Percentiles rank a stretch among this genome's conserved stretches.
These are phyloP conservation scores for Malassezia furfur DNA, from an alignment of 1,284 basidiomycete genomes.

Conservation along the genomic window DNA sequence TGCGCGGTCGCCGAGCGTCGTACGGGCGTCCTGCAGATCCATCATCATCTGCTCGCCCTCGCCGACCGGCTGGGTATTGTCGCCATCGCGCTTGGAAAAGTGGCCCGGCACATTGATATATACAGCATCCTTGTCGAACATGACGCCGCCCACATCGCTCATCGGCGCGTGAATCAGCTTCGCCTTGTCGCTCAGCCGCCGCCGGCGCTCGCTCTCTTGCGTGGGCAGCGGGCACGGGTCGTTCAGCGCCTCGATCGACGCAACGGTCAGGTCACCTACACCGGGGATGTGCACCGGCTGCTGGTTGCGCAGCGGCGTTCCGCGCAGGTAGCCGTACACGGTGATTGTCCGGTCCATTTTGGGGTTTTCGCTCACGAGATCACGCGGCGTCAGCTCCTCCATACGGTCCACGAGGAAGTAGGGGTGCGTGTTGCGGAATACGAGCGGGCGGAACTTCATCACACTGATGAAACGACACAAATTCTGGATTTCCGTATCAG, in stretches of 20 bases:
- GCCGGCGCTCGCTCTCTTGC: conserved; percentile 77
- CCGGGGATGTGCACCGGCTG: conserved; percentile 85
- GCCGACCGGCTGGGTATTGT: conserved; percentile 51
- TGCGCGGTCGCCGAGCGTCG: conserved; percentile 75
- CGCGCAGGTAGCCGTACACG: conserved; percentile 82
- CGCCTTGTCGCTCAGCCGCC: conserved; percentile 89
- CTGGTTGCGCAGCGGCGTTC: conserved; percentile 53
- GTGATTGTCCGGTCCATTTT: conserved; percentile 84
- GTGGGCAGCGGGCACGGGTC: conserved; percentile 95
- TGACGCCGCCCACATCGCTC: conserved; percentile 93
- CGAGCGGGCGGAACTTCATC: conserved; percentile 95
- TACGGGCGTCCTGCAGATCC: conserved; percentile 75
- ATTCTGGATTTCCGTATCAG: conserved; percentile 91
- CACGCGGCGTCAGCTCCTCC: conserved; percentile 85
- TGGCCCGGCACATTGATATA: conserved; percentile 94
- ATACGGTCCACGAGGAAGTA: conserved; percentile 93
- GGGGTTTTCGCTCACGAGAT: conserved; percentile 69
- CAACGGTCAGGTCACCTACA: conserved; percentile 70
- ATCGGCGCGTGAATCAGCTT: conserved; percentile 94
- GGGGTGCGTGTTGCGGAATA: conserved; percentile 89
- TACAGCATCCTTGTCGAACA: conserved; percentile 97
- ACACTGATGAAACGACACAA: conserved; percentile 84
- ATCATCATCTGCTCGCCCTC: conserved; percentile 98
- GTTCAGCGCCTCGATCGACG: conserved; percentile 64
- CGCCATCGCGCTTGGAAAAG: conserved; percentile 57